These are phyloP conservation scores for Colletotrichum camelliae DNA, from an alignment of 2,329 filamentous ascomycete species.

Conservation along the genomic window DNA sequence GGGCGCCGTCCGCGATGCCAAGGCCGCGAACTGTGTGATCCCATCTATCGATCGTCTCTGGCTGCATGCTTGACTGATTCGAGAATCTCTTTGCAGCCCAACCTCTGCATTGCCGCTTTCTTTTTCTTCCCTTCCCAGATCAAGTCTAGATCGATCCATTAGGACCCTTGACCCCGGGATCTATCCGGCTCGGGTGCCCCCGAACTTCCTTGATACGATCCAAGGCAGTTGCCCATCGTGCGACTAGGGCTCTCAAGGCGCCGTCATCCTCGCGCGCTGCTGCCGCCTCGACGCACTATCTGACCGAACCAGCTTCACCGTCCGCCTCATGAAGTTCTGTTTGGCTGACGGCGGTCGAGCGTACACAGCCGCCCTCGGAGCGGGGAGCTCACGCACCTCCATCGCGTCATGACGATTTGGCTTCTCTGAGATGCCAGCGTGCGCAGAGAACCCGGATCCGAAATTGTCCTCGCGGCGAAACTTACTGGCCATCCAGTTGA, in stretches of 20 bases:
- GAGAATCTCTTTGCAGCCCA: background rate
- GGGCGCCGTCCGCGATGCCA: conserved; percentile 4
- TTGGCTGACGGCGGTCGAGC: background rate
- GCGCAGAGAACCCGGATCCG: background rate
- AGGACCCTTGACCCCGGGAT: background rate
- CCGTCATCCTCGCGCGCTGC: background rate
- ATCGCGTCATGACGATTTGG: background rate
- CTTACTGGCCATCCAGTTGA: conserved; percentile 23
- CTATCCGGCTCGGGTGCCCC: background rate
- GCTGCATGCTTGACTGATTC: background rate
- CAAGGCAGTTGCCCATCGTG: background rate
- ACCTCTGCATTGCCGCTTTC: background rate
- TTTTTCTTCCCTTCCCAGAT: background rate
- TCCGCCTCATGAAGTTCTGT: conserved; percentile 20
- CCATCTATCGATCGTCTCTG: background rate
- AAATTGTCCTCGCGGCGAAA: background rate
- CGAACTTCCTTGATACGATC: background rate
- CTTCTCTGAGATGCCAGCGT: background rate
- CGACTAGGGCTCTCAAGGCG: background rate
- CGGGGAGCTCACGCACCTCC: background rate
- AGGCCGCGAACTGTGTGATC: background rate
- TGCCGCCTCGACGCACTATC: background rate
- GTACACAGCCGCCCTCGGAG: background rate
- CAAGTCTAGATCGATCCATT: background rate
- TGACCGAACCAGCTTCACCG: conserved; percentile 22